A percentile compares a stretch with the other conserved stretches of the same genome.
phyloP scores from a whole-genome alignment of 257 asterid genomes.

The Henckelia pumila region DNA sequence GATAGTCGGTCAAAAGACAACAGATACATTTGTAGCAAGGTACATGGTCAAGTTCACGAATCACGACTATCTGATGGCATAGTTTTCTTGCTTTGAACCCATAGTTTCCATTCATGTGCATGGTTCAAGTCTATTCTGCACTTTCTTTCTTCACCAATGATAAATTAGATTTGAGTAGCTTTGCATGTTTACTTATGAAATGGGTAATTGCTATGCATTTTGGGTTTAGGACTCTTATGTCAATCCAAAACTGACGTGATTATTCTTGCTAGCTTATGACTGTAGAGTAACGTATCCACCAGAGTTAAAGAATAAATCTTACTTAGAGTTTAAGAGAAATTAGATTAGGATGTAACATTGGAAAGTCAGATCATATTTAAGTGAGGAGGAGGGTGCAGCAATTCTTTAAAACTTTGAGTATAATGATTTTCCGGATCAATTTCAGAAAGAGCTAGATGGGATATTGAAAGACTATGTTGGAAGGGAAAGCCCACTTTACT shows the following conservation, averaged over 20 bases:
- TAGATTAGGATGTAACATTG: not conserved
- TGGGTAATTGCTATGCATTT: not conserved
- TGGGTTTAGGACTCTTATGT: not conserved
- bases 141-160: not conserved
- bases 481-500: conserved; percentile 90
- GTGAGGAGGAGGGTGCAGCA: not conserved
- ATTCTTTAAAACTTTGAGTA: not conserved
- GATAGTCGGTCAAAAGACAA: too few species aligned
- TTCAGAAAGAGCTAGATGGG: conserved; percentile 76
- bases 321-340: not conserved
- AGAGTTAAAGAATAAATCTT: not conserved
- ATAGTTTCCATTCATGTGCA: too few species aligned
- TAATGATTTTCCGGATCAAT: conserved; percentile 1
- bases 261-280: not conserved
- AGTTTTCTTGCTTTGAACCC: not conserved
- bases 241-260: not conserved
- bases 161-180: not conserved
- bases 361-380: too few species aligned
- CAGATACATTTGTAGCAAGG: not conserved
- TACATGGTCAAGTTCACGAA: not conserved
- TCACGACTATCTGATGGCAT: too few species aligned
- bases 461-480: conserved; percentile 93
- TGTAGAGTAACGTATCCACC: not conserved
- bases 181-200: not conserved
- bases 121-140: too few species aligned